Conservation (phyloP, 306 rosid species). For the Lathyrus oleraceus region DNA sequence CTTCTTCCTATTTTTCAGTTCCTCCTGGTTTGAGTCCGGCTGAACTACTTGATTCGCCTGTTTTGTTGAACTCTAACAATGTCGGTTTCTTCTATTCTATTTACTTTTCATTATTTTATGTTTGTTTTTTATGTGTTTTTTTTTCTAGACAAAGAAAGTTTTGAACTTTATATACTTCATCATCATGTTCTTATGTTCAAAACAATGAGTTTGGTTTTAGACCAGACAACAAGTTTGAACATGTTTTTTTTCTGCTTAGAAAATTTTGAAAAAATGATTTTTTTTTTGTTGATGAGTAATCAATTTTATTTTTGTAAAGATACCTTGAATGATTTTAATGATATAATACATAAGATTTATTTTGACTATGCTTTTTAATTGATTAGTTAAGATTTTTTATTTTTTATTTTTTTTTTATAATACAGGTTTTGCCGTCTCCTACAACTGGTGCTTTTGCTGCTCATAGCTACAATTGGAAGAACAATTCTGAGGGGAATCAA, state of each 20-base stretch:
- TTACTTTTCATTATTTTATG: too few relatives aligned
- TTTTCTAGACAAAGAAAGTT: neutral
- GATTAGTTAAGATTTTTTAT: neutral
- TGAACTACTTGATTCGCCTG: constrained; percentile 88
- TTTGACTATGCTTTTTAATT: too few relatives aligned
- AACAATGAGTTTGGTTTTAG: constrained; percentile 18
- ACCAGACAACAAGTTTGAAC: neutral
- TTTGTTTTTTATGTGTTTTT: neutral
- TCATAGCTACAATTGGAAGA: constrained; percentile 65
- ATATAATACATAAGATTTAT: too few relatives aligned
- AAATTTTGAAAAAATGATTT: neutral
- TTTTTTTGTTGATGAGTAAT: neutral
- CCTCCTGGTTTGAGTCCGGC: constrained; percentile 88
- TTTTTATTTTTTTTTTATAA: neutral
- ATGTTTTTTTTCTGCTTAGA: constrained; percentile 7
- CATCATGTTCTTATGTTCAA: neutral
- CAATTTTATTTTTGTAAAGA: neutral
- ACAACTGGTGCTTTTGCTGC: constrained; percentile 77
- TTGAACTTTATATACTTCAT: neutral
- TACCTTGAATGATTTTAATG: neutral
- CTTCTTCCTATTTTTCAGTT: constrained; percentile 76
- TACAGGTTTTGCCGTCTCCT: constrained; percentile 81
- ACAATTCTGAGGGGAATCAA: constrained; percentile 48
- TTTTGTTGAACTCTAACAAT: constrained; percentile 60
- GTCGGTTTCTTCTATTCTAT: constrained; percentile 39